Base-by-base conservation (phyloP, 441 rosid species). In the Aquilaria agallochum region DNA sequence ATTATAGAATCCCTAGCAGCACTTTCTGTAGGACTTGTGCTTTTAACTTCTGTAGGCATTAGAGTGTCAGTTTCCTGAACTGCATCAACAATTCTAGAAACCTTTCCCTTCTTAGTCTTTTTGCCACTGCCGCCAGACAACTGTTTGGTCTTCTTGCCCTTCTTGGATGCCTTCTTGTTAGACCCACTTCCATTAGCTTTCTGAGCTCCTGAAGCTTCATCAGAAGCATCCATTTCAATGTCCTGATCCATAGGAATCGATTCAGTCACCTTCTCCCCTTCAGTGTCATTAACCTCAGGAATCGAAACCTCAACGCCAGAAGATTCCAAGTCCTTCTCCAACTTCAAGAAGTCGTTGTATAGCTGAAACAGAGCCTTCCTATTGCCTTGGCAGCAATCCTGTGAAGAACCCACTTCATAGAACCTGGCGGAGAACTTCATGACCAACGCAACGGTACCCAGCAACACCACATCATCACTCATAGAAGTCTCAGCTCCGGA, bases 371-470 rank as follows among this genome's bases (percentile, higher is more conserved):
- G 42, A 14, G 76, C 58, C 74, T 90, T 93, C 92, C 98, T 85
- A 69, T 86, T 93, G 53, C 97, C 97, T 71, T 93, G 98, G 20
- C 51, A 73, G 54, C 96, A 90, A 14, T 81, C 87, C 2, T 71
- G 68, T 13, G 92, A 76, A 53, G 98, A 93, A 50, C 96, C 98
- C 75, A 86, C 58, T 51, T 90, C 92, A 50, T 79, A 93, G 34
- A 93, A 82, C 75, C 67, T 88, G 27, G 70, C 57, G 0, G 95
- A 69, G 62, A 83, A 82, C 7, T 79, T 87, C 81, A 90, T 77
- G 11, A 69, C 61, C 68, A 90, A 44, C 0, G 78, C 87, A 60
- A 88, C 69, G 2, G 90, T 68, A 44, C 98, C 98, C 60, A 88
- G 76, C 61, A 83, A 69, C 13, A 69, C 68, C 0, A 68, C 82